Conservation (phyloP, 2,329 filamentous ascomycete species). For the Colletotrichum sublineola region DNA sequence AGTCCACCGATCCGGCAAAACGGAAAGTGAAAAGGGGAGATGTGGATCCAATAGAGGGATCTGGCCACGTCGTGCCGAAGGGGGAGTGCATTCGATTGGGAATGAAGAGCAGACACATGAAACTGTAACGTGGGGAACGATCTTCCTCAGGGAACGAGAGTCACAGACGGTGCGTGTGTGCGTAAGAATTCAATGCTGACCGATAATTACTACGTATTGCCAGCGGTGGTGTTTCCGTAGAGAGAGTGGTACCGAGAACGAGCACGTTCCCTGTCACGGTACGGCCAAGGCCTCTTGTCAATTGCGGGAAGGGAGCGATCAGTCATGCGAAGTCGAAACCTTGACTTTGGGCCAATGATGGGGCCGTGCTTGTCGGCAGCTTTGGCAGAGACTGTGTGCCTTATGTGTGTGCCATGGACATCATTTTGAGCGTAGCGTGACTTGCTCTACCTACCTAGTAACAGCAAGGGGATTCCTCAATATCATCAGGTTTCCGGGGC, state of each 20-base stretch:
- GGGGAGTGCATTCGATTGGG: slow-evolving; percentile 33
- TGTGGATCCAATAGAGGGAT: slow-evolving; percentile 4
- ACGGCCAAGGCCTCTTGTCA: slow-evolving; percentile 24
- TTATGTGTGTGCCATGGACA: neutral
- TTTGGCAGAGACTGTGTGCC: slow-evolving; percentile 14
- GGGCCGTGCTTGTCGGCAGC: slow-evolving; percentile 25
- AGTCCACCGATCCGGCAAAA: slow-evolving; percentile 16
- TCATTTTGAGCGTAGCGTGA: neutral
- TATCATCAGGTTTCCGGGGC: neutral
- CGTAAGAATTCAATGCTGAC: slow-evolving; percentile 3
- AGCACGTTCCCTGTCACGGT: slow-evolving; percentile 26
- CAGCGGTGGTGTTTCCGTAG: slow-evolving; percentile 14
- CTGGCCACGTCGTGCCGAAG: slow-evolving; percentile 17
- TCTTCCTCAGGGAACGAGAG: slow-evolving; percentile 36
- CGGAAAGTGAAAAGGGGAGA: slow-evolving; percentile 7
- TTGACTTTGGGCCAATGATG: slow-evolving; percentile 20
- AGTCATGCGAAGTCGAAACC: slow-evolving; percentile 29
- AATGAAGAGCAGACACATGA: slow-evolving; percentile 35
- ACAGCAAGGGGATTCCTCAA: no score
- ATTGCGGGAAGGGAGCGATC: slow-evolving; percentile 39
- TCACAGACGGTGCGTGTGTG: slow-evolving; percentile 22
- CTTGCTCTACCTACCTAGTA: no score
- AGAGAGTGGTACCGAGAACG: neutral
- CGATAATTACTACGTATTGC: slow-evolving; percentile 4
- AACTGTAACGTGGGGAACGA: slow-evolving; percentile 39